Evolutionary conservation across 192 early-diverging fungal genomes (phyloP).

Genomic region (Coemansia sp.): DNA sequence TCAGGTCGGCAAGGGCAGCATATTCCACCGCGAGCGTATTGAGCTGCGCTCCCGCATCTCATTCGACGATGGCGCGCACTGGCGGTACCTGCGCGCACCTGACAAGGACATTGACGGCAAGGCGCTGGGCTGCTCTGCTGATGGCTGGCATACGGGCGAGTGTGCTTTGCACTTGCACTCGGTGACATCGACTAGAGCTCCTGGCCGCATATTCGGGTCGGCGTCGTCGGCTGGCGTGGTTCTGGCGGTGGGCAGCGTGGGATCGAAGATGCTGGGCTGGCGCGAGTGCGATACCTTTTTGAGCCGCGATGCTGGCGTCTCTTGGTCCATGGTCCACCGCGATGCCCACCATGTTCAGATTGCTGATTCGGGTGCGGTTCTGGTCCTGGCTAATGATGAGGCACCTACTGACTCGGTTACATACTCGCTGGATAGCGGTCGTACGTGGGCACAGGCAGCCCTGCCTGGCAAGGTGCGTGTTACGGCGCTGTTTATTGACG

Average conservation of each 20-base stretch:
- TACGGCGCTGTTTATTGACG: conserved; percentile 73
- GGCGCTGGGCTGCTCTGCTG: conserved; percentile 56
- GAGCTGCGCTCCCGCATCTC: conserved; percentile 72
- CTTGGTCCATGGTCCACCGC: conserved; percentile 64
- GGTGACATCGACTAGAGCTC: conserved; percentile 64
- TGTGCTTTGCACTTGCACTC: conserved; percentile 90
- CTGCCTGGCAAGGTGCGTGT: conserved; percentile 59
- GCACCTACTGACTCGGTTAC: conserved; percentile 55
- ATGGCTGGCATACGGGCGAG: conserved; percentile 44
- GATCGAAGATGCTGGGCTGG: conserved; percentile 66
- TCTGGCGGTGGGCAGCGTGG: conserved; percentile 91
- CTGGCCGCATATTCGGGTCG: conserved; percentile 73
- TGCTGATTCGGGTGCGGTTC: conserved; percentile 74
- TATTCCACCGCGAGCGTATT: conserved; percentile 51
- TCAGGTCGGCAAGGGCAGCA: conserved; percentile 41
- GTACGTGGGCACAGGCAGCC: conserved; percentile 61
- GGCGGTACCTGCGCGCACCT: conserved; percentile 72
- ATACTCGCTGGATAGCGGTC: conserved; percentile 79
- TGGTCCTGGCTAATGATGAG: conserved; percentile 72
- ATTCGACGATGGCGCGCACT: conserved; percentile 82
- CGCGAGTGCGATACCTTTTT: conserved; percentile 82
- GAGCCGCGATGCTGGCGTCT: conserved; percentile 78
- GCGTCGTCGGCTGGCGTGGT: conserved; percentile 76
- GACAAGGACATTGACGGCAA: conserved; percentile 57
- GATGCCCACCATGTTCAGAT: conserved; percentile 85